Base-by-base conservation (phyloP, 1,284 basidiomycete species). In the Neolentinus lepideus region DNA sequence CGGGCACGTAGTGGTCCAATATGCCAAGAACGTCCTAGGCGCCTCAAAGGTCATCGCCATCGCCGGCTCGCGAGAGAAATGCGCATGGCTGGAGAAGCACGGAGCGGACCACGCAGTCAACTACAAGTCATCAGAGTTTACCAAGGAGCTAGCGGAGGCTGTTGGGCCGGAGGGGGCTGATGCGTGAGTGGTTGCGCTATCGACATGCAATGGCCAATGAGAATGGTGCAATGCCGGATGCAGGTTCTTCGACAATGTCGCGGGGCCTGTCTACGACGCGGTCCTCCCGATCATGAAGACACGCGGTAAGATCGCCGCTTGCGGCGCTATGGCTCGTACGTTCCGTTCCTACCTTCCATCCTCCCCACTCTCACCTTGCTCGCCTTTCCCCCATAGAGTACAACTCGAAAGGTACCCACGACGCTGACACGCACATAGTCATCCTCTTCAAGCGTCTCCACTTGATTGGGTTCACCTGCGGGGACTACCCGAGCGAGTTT, bases 51-150 rank as follows among this genome's bases (percentile, higher is more conserved):
- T 78, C 54, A 66, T 78, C 58, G 76, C 74, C 29, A 72, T 77
- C 52, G 76, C 76, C 1, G 76, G 77, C 35, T 72, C 72, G 2
- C 63, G 67, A 21, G 71, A 72, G 48, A 79, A 79, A 68, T 76
- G 74, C 64, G 60, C 67, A 2, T 78, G 72, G 73, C 65, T 70
- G 55, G 67, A 73, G 56, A 67, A 67, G 35, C 66, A 75, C 54
- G 73, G 73, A 1, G 74, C 74, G 38, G 76, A 78, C 65, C 67
- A 67, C 31, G 74, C 71, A 27, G 64, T 78, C 64, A 75, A 78
- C 62, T 78, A 79, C 71, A 77, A 76, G 66, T 67, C 63, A 33
- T 14, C 59, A 16, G 52, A 48, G 3, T 61, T 61, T 36, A 52
- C 47, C n/a, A 21, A 59, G 6, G 62, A 61, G 19, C 52, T 64